Conservation (phyloP, 1,284 basidiomycete species). For the Moesziomyces sp. region DNA sequence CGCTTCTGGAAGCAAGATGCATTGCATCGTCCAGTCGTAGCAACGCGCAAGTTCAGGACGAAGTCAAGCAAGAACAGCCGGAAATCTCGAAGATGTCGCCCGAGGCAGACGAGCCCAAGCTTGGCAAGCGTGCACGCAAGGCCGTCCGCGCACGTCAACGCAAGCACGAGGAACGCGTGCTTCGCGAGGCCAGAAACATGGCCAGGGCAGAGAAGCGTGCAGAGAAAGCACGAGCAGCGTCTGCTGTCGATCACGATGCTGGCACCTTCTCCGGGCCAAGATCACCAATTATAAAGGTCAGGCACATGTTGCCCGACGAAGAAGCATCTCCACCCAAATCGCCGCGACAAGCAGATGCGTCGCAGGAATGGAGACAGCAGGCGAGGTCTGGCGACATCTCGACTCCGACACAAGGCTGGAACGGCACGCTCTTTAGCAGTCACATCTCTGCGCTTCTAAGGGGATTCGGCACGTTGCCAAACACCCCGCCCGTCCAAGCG, state of each 20-base stretch:
- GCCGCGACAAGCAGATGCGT: constrained; percentile 1
- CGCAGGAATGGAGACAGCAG: constrained; percentile 7
- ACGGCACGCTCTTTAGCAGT: constrained; percentile 26
- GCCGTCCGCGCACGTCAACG: constrained; percentile 21
- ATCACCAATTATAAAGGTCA: constrained; percentile 18
- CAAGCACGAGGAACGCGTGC: constrained; percentile 14
- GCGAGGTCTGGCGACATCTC: neutral
- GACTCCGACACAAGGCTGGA: constrained; percentile 23
- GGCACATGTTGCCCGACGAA: constrained; percentile 7
- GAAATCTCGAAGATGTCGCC: neutral
- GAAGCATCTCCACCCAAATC: neutral
- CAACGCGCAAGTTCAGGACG: constrained; percentile 21
- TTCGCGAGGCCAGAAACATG: constrained; percentile 12
- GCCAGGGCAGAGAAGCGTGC: constrained; percentile 6
- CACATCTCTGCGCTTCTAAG: constrained; percentile 26
- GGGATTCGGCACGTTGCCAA: constrained; percentile 23
- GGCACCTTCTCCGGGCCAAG: neutral
- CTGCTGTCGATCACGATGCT: accelerated
- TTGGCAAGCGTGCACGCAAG: constrained; percentile 35
- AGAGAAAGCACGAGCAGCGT: neutral
- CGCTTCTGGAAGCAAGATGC: neutral
- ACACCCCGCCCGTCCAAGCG: constrained; percentile 5
- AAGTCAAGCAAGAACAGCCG: neutral
- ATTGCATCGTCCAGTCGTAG: constrained; percentile 23
- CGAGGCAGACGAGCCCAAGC: constrained; percentile 9